These are phyloP conservation scores for Reticulascus tulasneorum DNA, from an alignment of 2,329 filamentous ascomycete genomes.

Conservation along the genomic window DNA sequence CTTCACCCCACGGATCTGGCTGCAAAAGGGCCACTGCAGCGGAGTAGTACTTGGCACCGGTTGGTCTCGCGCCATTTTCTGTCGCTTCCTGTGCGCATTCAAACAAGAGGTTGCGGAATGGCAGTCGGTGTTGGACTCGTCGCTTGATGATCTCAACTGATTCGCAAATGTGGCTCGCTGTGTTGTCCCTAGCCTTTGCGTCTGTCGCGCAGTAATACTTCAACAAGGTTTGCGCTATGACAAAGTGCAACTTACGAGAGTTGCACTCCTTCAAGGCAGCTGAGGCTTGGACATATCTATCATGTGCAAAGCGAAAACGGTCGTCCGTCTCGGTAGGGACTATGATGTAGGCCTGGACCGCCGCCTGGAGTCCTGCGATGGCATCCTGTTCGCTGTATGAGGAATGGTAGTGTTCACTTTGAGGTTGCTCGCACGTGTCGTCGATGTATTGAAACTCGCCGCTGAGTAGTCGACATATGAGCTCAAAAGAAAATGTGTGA, in stretches of 20 bases:
- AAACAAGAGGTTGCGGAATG: slow-evolving; percentile 72
- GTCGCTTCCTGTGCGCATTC: slow-evolving; percentile 74
- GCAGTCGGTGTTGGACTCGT: slow-evolving; percentile 54
- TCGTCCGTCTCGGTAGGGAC: slow-evolving; percentile 81
- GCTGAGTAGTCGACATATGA: slow-evolving; percentile 72
- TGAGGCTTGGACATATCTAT: slow-evolving; percentile 78
- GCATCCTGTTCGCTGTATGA: slow-evolving; percentile 62
- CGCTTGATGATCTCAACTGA: slow-evolving; percentile 70
- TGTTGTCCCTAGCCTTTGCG: slow-evolving; percentile 62
- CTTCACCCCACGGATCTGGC: slow-evolving; percentile 70
- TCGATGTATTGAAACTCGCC: slow-evolving; percentile 67
- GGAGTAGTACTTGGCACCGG: slow-evolving; percentile 77
- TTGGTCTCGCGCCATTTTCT: slow-evolving; percentile 78
- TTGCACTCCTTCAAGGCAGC: slow-evolving; percentile 66
- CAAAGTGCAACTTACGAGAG: slow-evolving; percentile 80
- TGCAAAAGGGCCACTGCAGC: slow-evolving; percentile 77
- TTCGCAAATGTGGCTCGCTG: slow-evolving; percentile 77
- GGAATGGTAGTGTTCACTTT: slow-evolving; percentile 28
- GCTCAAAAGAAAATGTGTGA: slow-evolving; percentile 75
- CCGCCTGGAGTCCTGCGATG: slow-evolving; percentile 74
- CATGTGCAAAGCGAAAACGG: slow-evolving; percentile 82
- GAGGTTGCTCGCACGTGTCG: slow-evolving; percentile 28
- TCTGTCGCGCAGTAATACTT: slow-evolving; percentile 60
- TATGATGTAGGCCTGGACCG: slow-evolving; percentile 61
- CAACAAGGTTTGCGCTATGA: slow-evolving; percentile 77